Evolutionary conservation across 116 monocot genomes (phyloP), one percentile per base, ranked within the genome.

Genomic region (Trichopus zeylanicus): DNA sequence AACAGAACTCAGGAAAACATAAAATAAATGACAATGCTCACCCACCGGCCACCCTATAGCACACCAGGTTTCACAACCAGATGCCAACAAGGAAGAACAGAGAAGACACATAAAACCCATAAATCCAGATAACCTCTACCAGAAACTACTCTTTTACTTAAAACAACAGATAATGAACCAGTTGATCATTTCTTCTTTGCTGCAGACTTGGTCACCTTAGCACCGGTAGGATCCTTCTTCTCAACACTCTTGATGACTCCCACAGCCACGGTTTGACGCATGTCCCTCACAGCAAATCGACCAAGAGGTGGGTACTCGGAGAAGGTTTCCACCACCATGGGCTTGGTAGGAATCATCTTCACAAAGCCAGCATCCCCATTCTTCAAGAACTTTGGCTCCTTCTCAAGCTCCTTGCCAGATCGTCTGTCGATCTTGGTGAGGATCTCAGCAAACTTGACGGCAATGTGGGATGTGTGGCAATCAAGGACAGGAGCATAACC

Each of bases 401-500:
- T 46, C 46, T 46, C 46, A 13, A 38, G 37, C 35, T 31, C 29
- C 19, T 59, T 31, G 13, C 31, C 58, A 38, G 58, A 59, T 21
- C 58, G 58, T 21, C 58, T 38, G 34, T 59, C 58, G 12, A 59
- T 59, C 58, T 59, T 59, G 58, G 58, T 59, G 12, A 59, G 33
- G 60, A 60, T 60, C 42, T 60, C 60, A 60, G 60, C 60, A 28
- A 60, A 60, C 60, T 46, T 60, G 16, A 46, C 60, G 28, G 60
- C 60, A 60, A 60, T 60, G 42, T 60, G 60, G 37, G 46, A 60
- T 7, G 60, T 60, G 60, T 60, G 60, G 60, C 60, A 60, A n/a
- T 60, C 60, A 28, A 60, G 60, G 13, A 60, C 60, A 25, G 60
- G 60, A 16, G 42, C 42, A 60, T 60, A 60, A 27, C 60, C 60